Percentiles rank a stretch among this genome's conserved stretches.
Evolutionary conservation across 192 early-diverging fungal species (phyloP).

Genomic region (Backusella luteola): DNA sequence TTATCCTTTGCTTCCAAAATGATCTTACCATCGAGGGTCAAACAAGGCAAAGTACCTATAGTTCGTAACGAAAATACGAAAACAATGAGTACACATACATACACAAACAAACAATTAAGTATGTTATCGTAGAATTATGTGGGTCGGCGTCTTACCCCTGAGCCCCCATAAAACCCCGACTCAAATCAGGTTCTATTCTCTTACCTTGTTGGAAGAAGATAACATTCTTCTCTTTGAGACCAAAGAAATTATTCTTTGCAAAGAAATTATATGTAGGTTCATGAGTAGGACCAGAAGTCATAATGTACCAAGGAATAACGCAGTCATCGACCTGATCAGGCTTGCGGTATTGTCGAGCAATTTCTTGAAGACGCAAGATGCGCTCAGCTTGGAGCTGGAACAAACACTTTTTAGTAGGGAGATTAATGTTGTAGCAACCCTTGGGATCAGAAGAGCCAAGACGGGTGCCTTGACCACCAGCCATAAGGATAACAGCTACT

Average conservation of each 20-base stretch:
- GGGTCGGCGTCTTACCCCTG: neutral
- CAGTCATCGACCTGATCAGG: constrained; percentile 43
- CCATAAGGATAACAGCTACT: constrained; percentile 93
- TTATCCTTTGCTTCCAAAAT: constrained; percentile 78
- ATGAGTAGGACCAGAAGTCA: constrained; percentile 95
- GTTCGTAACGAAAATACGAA: neutral
- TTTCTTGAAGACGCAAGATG: constrained; percentile 79
- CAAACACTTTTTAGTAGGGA: constrained; percentile 85
- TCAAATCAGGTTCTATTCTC: neutral
- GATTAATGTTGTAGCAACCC: constrained; percentile 92
- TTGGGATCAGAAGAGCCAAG: constrained; percentile 82
- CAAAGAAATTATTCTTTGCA: constrained; percentile 83
- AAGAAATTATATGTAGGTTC: constrained; percentile 78
- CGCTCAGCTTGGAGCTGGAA: constrained; percentile 96
- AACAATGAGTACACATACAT: neutral
- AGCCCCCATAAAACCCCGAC: neutral
- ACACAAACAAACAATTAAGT: constrained; percentile 12
- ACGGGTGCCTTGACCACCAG: constrained; percentile 87
- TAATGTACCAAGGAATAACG: constrained; percentile 96
- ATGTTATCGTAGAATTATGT: constrained; percentile 4
- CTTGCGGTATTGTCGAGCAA: constrained; percentile 39
- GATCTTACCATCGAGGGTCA: constrained; percentile 91
- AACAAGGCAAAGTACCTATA: constrained; percentile 84
- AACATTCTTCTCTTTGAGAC: constrained; percentile 79
- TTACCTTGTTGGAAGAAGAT: constrained; percentile 93